Evolutionary conservation across 2,329 filamentous ascomycete genomes (phyloP).

Genomic region (Ascocoryne sarcoides): DNA sequence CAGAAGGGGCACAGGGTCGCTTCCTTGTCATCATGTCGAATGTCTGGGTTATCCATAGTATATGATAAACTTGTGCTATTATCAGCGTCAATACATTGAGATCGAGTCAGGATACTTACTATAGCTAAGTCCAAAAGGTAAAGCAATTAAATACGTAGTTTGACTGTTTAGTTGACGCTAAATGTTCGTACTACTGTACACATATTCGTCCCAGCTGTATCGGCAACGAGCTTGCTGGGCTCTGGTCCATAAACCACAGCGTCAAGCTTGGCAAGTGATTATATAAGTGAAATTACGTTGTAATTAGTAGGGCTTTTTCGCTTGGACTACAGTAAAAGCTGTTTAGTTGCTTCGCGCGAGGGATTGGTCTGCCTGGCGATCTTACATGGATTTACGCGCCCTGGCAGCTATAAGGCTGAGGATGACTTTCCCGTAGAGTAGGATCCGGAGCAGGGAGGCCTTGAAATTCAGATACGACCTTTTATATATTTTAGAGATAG

Average conservation of each 20-base stretch:
- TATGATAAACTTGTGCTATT: neutral
- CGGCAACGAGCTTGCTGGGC: too few species aligned
- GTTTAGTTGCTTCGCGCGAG: conserved; percentile 2
- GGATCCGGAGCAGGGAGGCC: neutral
- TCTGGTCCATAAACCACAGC: too few species aligned
- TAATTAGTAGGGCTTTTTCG: conserved; percentile 1
- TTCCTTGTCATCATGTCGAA: neutral
- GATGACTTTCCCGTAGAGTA: neutral
- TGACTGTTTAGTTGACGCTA: neutral
- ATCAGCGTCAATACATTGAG: neutral
- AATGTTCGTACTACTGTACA: too few species aligned
- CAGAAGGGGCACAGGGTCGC: neutral
- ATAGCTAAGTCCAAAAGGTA: neutral
- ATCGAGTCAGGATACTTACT: neutral
- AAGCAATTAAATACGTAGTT: neutral
- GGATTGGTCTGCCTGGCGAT: conserved; percentile 1
- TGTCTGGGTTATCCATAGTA: neutral
- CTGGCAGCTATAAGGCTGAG: conserved; percentile 5
- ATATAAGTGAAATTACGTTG: too few species aligned
- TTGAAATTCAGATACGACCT: neutral
- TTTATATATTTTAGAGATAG: neutral
- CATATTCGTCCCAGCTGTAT: too few species aligned
- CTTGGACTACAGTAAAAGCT: conserved; percentile 3
- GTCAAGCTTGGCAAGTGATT: too few species aligned
- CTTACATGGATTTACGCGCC: conserved; percentile 6